These are phyloP conservation scores for Gossypium stocksii DNA, from an alignment of 345 rosid genomes.

Conservation along the genomic window DNA sequence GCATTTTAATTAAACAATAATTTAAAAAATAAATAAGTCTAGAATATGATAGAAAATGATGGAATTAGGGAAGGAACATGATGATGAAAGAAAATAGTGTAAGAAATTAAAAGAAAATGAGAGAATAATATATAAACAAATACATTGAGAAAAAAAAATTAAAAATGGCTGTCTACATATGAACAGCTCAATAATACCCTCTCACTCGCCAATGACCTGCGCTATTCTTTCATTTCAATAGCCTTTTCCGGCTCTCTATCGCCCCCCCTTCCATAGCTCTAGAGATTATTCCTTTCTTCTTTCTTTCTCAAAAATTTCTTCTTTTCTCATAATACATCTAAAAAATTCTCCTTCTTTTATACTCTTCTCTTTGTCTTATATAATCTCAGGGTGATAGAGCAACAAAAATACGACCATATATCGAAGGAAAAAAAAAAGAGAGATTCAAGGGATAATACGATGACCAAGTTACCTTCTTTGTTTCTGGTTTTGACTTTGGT, in stretches of 20 bases:
- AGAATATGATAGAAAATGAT: neutral
- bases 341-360: neutral
- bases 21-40: neutral
- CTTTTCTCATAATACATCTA: neutral
- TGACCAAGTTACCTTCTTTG: conserved; percentile 18
- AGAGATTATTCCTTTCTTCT: conserved; percentile 11
- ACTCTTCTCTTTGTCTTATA: conserved; percentile 1
- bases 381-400: conserved; percentile 5
- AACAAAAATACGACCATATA: neutral
- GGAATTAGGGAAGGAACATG: neutral
- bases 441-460: conserved; percentile 26
- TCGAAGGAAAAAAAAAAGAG: neutral
- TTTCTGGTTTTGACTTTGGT: conserved; percentile 34
- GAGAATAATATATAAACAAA: neutral
- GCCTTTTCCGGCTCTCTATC: conserved; percentile 24
- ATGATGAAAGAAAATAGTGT: neutral
- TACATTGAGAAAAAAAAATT: neutral
- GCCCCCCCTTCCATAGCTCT: conserved; percentile 10
- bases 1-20: neutral
- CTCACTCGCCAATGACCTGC: conserved; percentile 24
- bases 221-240: conserved; percentile 10
- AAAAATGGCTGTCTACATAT: conserved; percentile 5
- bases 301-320: conserved; percentile 6
- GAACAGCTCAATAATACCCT: conserved; percentile 36
- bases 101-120: neutral